These are phyloP conservation scores for Hansenula lynferdii DNA, from an alignment of 1,139 yeast species.

Conservation along the genomic window DNA sequence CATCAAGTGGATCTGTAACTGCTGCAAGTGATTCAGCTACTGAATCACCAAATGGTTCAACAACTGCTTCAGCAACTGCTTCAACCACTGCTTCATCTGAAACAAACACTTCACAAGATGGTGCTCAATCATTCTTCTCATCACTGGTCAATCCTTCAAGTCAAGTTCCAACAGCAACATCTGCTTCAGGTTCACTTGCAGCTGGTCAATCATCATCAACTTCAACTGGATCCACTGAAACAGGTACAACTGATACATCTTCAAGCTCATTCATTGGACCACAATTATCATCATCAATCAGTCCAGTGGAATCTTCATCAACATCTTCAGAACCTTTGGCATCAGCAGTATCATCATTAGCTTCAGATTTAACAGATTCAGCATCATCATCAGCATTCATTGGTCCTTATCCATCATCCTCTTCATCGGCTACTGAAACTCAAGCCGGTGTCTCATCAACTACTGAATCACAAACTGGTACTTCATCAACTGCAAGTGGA, in stretches of 20 bases:
- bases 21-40: not conserved
- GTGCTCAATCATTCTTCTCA: not conserved
- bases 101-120: not conserved
- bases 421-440: not conserved
- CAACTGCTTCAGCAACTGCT: slow-evolving; percentile 1
- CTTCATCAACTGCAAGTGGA: too few species aligned
- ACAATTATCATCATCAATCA: not conserved
- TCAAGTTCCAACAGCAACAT: slow-evolving; percentile 2
- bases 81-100: slow-evolving; percentile 6
- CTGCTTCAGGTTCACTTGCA: not conserved
- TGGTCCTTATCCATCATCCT: not conserved
- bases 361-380: not conserved
- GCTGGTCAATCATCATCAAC: slow-evolving; percentile 1
- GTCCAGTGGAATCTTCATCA: not conserved
- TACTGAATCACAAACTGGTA: not conserved
- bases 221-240: not conserved
- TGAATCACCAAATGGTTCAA: not conserved
- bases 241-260: not conserved
- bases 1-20: not conserved
- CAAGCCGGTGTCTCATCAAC: not conserved
- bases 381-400: slow-evolving; percentile 4
- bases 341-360: not conserved
- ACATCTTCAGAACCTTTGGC: not conserved
- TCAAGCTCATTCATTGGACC: not conserved
- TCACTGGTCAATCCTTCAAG: not conserved